Evolutionary conservation across 768 basidiomycete genomes (phyloP).

Genomic region (Thelephora aurantiotincta): DNA sequence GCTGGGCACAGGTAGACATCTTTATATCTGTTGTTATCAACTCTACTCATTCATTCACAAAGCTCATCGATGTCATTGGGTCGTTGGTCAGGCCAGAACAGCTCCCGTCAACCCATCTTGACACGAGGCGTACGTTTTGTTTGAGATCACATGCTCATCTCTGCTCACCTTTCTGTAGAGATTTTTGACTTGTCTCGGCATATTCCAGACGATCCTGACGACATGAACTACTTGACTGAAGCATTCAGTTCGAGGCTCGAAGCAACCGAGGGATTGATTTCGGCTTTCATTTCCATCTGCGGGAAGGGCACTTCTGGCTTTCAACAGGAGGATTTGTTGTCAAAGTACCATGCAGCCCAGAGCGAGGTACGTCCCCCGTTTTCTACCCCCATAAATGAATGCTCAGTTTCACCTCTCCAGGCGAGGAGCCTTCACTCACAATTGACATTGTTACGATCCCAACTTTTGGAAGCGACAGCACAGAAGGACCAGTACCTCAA

Average conservation of each 20-base stretch:
- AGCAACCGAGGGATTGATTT: slow-evolving; percentile 13
- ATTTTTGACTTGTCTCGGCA: slow-evolving; percentile 12
- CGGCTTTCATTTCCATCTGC: slow-evolving; percentile 12
- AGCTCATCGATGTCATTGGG: slow-evolving; percentile 16
- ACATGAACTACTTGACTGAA: neutral
- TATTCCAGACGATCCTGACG: slow-evolving; percentile 10
- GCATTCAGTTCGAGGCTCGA: slow-evolving; percentile 11
- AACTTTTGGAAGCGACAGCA: slow-evolving; percentile 9
- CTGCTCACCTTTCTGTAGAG: slow-evolving; percentile 6
- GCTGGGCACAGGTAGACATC: slow-evolving; percentile 15
- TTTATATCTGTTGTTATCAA: neutral
- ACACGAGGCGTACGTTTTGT: slow-evolving; percentile 11
- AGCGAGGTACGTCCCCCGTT: slow-evolving; percentile 11
- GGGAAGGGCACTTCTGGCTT: slow-evolving; percentile 5
- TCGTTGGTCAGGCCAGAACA: slow-evolving; percentile 15
- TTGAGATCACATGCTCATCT: neutral
- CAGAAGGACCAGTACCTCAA: slow-evolving; percentile 13
- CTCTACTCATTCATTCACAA: neutral
- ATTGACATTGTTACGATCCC: slow-evolving; percentile 13
- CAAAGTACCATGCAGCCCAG: slow-evolving; percentile 10
- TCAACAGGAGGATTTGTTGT: slow-evolving; percentile 8
- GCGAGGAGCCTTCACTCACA: slow-evolving; percentile 11
- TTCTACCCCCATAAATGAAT: neutral
- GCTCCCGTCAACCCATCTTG: slow-evolving; percentile 11
- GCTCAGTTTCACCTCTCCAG: slow-evolving; percentile 6